Base-by-base conservation (phyloP, 257 asterid species). In the Verbascum thapsus region DNA sequence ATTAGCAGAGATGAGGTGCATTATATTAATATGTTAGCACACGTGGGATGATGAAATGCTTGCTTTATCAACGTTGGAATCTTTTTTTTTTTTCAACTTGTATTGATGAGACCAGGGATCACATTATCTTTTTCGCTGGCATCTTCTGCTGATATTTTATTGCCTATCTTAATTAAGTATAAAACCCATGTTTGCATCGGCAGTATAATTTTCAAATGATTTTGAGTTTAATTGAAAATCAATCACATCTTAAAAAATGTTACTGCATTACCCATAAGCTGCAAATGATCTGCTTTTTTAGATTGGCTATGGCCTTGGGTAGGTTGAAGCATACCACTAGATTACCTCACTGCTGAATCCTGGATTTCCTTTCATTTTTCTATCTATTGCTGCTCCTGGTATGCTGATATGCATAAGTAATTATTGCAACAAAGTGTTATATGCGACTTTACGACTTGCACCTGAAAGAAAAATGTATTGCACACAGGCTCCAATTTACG, bases 341-440 rank as follows among this genome's bases (percentile, higher is more conserved):
- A 30, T 57, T 16, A 6, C 45, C 38, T 53, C 44, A 42, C 11
- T 65, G 59, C 55, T 49, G 45, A n/a, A n/a, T n/a, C n/a, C n/a
- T 68, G 63, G 16, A 35, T 61, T 70, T 30, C 19, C 8, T 58
- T 52, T n/a, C n/a, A 11, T 15, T 63, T 55, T 54, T 9, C 61
- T 63, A 37, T 63, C 39, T 8, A 53, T 15, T 10, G 32, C 26
- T 50, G 38, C 63, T 48, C 60, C 15, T 48, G 58, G 58, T 43
- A 38, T 34, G 39, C 48, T 39, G 26, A 22, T 53, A 12, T 43
- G 16, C 57, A 42, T 1, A 16, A 40, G 51, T 53, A 13, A 23
- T 10, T 0, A 20, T 15, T 16, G 16, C 12, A 42, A n/a, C n/a
- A n/a, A n/a, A n/a, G n/a, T n/a, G n/a, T n/a, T n/a, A n/a, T n/a